Evolutionary conservation across 352 stramenopile species (phyloP).

Genomic region (Phytophthora syringae): DNA sequence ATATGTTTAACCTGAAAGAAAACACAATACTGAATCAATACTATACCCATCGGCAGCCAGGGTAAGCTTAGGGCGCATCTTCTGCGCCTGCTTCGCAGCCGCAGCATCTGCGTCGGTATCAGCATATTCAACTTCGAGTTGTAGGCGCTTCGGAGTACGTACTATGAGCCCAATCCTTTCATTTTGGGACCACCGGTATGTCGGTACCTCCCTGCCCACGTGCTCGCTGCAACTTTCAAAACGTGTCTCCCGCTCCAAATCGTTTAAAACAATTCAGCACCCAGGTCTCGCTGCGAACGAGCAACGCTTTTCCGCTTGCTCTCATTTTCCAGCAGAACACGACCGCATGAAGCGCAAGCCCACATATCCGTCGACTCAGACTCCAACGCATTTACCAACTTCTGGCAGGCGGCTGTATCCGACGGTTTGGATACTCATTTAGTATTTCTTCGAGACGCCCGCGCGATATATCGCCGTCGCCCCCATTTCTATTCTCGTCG

Average conservation of each 20-base stretch:
- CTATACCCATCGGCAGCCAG: too few species aligned
- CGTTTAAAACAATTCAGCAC: background rate
- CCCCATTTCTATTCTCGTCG: background rate
- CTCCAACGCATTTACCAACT: background rate
- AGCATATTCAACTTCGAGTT: too few species aligned
- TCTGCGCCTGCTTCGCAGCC: too few species aligned
- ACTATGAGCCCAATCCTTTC: too few species aligned
- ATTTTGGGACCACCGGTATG: too few species aligned
- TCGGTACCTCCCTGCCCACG: too few species aligned
- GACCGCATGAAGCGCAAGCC: slow-evolving; percentile 1
- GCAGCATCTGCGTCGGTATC: too few species aligned
- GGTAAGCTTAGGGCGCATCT: too few species aligned
- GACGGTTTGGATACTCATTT: background rate
- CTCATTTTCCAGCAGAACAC: background rate
- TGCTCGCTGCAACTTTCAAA: background rate
- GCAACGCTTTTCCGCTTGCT: background rate
- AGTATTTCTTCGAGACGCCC: background rate
- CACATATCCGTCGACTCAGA: slow-evolving; percentile 2
- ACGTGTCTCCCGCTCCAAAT: background rate
- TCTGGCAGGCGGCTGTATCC: background rate
- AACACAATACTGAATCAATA: too few species aligned
- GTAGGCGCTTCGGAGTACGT: too few species aligned
- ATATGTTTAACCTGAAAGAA: too few species aligned
- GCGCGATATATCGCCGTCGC: background rate
- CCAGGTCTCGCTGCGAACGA: background rate